These are phyloP conservation scores for Phytopythium litorale DNA, from an alignment of 352 stramenopile genomes.

Conservation along the genomic window DNA sequence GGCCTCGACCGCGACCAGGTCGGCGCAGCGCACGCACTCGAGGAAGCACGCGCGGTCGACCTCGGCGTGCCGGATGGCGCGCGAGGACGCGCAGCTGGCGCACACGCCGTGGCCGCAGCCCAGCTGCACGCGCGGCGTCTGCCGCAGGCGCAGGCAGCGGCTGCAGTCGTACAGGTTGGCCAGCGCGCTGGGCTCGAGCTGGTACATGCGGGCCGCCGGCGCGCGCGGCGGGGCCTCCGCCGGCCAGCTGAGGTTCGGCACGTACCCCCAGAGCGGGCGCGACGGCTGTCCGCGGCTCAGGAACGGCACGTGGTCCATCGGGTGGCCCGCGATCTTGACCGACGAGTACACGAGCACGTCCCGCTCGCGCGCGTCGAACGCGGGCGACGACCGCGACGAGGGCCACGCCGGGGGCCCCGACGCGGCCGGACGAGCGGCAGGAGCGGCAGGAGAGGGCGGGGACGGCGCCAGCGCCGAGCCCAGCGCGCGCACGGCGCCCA, in stretches of 20 bases:
- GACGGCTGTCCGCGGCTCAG: slow-evolving; percentile 55
- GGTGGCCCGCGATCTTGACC: slow-evolving; percentile 76
- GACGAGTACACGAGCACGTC: slow-evolving; percentile 49
- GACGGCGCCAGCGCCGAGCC: slow-evolving; percentile 4
- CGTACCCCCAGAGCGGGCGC: slow-evolving; percentile 49
- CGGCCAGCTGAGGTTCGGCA: slow-evolving; percentile 6
- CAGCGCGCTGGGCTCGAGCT: slow-evolving; percentile 24
- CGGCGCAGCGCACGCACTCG: slow-evolving; percentile 44
- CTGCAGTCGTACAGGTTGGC: slow-evolving; percentile 61
- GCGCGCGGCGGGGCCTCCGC: background rate
- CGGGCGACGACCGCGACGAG: slow-evolving; percentile 26
- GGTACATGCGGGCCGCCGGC: slow-evolving; percentile 23
- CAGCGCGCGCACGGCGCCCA: slow-evolving; percentile 11
- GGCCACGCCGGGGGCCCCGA: background rate
- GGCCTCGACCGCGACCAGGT: slow-evolving; percentile 50
- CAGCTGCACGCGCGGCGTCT: slow-evolving; percentile 57
- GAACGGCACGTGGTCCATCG: slow-evolving; percentile 74
- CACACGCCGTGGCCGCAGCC: slow-evolving; percentile 65
- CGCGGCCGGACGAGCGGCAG: too few species aligned
- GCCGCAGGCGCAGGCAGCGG: slow-evolving; percentile 43
- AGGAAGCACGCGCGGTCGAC: slow-evolving; percentile 40
- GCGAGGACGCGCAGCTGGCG: slow-evolving; percentile 45
- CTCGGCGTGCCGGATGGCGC: slow-evolving; percentile 38
- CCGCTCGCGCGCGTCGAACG: slow-evolving; percentile 31
- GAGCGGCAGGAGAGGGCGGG: background rate